Base-by-base conservation (phyloP, 2,329 filamentous ascomycete genomes). In the Apiospora phragmitis region DNA sequence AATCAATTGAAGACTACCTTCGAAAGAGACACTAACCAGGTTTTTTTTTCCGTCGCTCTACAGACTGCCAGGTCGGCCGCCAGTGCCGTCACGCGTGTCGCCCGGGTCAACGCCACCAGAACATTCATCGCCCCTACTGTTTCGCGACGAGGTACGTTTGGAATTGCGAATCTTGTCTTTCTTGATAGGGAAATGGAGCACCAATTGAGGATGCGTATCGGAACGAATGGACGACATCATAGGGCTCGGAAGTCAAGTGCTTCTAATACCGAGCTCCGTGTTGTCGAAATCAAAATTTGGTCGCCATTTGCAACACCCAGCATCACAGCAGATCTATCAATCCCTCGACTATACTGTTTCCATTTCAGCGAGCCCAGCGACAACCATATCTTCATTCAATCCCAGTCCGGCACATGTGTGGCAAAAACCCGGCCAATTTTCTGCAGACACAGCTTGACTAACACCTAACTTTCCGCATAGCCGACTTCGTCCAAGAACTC, bases 401-500 rank as follows among this genome's bases (percentile, higher is more conserved):
- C 14, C 16, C 62, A 24, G 35, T 41, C 21, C 29, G 62, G n/a
- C n/a, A 38, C 49, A 32, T 29, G 14, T 14, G 24, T 5, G 16
- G 12, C 5, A 32, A 55, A 21, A 32, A 18, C 18, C 32, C 6
- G 7, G 21, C 35, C 32, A 26, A 26, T 41, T 65, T 26, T 26
- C 35, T 42, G 62, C 32, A 41, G 24, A 26, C 38, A 43, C 41
- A 24, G 9, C 9, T 67, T 32, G n/a, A 59, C 45, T 59, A 67
- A 55, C 67, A 69, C 41, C 41, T 21, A 24, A 11, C 29, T 59
- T 43, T 38, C 55, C 32, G 35, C 68, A 75, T 81, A 98, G 96
- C 94, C 90, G 96, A 99, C 84, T 91, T 97, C 80, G 94, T 99
- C 79, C 96, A 98, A 86, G 95, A 98, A 83, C 90, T 99, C 81